Conservation (phyloP, 2,329 filamentous ascomycete genomes). For the Dactylellina parvicollis region DNA sequence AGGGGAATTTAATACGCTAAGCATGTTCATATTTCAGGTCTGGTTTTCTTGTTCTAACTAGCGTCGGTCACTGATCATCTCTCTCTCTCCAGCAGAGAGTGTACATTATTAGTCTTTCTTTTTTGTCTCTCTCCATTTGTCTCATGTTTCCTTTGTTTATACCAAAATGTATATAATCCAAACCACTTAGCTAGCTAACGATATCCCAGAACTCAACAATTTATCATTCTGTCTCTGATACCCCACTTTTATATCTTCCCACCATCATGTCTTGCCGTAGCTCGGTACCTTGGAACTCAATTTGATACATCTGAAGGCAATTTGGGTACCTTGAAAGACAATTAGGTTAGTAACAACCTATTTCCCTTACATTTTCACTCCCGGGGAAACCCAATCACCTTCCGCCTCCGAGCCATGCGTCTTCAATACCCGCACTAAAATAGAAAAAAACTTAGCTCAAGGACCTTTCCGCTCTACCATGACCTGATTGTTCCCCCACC, state of each 20-base stretch:
- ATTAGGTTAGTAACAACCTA: neutral
- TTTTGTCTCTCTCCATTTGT: neutral
- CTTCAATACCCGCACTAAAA: no score
- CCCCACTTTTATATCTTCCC: neutral
- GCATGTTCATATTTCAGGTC: conserved; percentile 4
- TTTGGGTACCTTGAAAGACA: no score
- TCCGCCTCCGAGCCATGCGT: neutral
- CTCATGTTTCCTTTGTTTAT: neutral
- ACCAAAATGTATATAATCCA: neutral
- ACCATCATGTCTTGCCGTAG: neutral
- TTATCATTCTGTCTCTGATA: neutral
- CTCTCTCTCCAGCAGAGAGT: neutral
- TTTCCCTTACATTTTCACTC: neutral
- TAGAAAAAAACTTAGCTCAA: no score
- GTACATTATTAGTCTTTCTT: neutral
- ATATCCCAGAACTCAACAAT: conserved; percentile 4
- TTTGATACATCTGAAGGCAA: no score
- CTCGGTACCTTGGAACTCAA: no score
- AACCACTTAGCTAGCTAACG: conserved; percentile 2
- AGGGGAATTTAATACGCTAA: conserved; percentile 6
- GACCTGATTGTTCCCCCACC: no score
- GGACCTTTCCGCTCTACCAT: no score
- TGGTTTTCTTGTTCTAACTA: conserved; percentile 2
- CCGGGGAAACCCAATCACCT: neutral
- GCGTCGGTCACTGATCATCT: conserved; percentile 1